Percentiles rank a stretch among this genome's conserved stretches.
Conservation (phyloP, 257 asterid genomes). For the Fraxinus cuspidata region DNA sequence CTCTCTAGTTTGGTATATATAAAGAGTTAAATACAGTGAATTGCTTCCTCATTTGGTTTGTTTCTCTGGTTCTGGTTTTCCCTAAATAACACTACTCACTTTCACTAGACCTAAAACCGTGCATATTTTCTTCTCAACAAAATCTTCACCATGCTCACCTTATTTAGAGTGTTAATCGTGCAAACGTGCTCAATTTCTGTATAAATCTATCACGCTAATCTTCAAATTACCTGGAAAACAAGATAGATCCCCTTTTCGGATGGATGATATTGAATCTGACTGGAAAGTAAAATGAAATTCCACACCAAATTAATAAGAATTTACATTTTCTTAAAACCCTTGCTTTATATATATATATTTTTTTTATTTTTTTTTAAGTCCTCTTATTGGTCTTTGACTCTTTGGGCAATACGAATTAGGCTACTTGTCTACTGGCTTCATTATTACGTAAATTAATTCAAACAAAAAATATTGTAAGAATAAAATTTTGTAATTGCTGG, state of each 20-base stretch:
- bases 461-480: too few relatives aligned
- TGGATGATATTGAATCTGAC: not conserved
- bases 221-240: not conserved
- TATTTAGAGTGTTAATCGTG: not conserved
- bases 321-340: too few relatives aligned
- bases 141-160: not conserved
- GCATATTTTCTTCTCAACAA: not conserved
- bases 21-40: not conserved
- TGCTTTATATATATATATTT: too few relatives aligned
- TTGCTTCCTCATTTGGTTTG: not conserved
- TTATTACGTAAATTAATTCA: too few relatives aligned
- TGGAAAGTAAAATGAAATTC: not conserved
- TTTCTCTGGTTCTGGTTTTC: not conserved
- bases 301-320: not conserved
- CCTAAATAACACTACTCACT: slow-evolving; percentile 2
- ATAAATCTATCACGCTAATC: not conserved
- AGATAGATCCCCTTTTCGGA: not conserved
- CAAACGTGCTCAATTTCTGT: not conserved
- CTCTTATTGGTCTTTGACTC: too few relatives aligned
- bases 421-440: too few relatives aligned
- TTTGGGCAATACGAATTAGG: too few relatives aligned
- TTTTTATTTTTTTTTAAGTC: too few relatives aligned
- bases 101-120: not conserved
- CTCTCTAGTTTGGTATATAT: too few relatives aligned
- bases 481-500: too few relatives aligned